phyloP scores from a whole-genome alignment of 2,329 filamentous ascomycete genomes.

The Colletotrichum sojae region DNA sequence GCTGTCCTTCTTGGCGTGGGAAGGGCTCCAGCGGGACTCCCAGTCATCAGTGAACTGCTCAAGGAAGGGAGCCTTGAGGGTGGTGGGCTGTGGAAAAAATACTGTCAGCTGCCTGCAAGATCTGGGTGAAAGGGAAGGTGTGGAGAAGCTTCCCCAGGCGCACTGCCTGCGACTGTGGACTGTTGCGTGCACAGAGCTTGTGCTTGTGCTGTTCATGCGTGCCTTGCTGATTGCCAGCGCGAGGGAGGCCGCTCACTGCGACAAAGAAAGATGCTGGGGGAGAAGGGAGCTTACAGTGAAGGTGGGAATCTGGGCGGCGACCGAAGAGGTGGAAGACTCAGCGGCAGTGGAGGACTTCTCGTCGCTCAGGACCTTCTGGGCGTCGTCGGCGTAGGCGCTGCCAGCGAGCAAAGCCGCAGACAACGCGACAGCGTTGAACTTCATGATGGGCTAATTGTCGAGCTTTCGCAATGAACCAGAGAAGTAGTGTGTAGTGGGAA shows the following conservation, averaged over 20 bases:
- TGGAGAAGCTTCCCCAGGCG: constrained; percentile 29
- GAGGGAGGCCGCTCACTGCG: neutral
- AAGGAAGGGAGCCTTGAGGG: constrained; percentile 92
- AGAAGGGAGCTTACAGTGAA: constrained; percentile 82
- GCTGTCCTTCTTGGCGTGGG: constrained; percentile 95
- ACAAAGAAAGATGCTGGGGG: constrained; percentile 13
- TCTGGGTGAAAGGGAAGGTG: neutral
- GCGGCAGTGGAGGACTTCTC: constrained; percentile 58
- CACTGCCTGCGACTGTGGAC: constrained; percentile 16
- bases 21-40: constrained; percentile 93
- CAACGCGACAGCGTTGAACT: constrained; percentile 84
- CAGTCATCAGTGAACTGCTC: constrained; percentile 99
- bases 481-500: neutral
- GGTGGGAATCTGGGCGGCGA: constrained; percentile 78
- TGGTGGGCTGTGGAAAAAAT: constrained; percentile 76
- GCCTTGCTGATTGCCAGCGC: no score
- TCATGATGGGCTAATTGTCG: constrained; percentile 72
- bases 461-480: constrained; percentile 7
- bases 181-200: constrained; percentile 21
- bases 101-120: constrained; percentile 11
- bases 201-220: constrained; percentile 10
- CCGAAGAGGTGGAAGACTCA: constrained; percentile 66
- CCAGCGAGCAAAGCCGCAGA: constrained; percentile 81
- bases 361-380: constrained; percentile 68
- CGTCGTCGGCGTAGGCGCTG: constrained; percentile 78